Conservation (phyloP, 805 yeast species). For the Wickerhamiella azymoides region DNA sequence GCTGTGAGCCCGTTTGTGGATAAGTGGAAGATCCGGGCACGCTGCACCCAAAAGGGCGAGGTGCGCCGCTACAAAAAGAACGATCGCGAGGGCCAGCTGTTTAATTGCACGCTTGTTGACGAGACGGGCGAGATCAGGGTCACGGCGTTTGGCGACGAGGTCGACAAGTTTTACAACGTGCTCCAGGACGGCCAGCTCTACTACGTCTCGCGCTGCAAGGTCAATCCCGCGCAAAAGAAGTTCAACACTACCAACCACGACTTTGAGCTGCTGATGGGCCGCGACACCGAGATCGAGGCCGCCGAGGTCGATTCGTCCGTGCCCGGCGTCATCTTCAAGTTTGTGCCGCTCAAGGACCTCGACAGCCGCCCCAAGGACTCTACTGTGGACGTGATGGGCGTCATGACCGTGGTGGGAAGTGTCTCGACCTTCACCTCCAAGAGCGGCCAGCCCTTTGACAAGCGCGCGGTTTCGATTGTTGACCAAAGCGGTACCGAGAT, state of each 20-base stretch:
- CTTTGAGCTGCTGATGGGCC: conserved; percentile 71
- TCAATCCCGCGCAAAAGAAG: conserved; percentile 72
- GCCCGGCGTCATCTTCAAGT: conserved; percentile 67
- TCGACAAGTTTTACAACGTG: conserved; percentile 59
- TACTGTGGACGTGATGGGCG: conserved; percentile 76
- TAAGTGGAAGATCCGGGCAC: conserved; percentile 84
- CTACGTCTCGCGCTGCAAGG: conserved; percentile 59
- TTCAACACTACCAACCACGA: conserved; percentile 76
- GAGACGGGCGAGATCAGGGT: conserved; percentile 95
- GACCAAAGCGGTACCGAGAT: conserved; percentile 72
- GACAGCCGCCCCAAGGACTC: conserved; percentile 46
- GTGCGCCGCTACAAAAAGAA: conserved; percentile 77
- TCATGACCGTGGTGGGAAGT: conserved; percentile 63
- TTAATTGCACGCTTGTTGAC: conserved; percentile 76
- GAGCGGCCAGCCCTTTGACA: conserved; percentile 77
- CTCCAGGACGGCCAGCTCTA: conserved; percentile 84
- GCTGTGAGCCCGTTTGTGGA: conserved; percentile 73
- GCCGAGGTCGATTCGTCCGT: conserved; percentile 38
- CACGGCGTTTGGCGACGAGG: conserved; percentile 81
- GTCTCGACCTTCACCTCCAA: conserved; percentile 69
- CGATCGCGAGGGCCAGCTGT: conserved; percentile 79
- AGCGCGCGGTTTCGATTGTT: conserved; percentile 77
- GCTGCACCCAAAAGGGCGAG: conserved; percentile 79
- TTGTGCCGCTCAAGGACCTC: conserved; percentile 53
- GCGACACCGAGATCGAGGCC: conserved; percentile 58